phyloP scores from a whole-genome alignment of 192 early-diverging fungal species.

The Ramicandelaber brevisporus region DNA sequence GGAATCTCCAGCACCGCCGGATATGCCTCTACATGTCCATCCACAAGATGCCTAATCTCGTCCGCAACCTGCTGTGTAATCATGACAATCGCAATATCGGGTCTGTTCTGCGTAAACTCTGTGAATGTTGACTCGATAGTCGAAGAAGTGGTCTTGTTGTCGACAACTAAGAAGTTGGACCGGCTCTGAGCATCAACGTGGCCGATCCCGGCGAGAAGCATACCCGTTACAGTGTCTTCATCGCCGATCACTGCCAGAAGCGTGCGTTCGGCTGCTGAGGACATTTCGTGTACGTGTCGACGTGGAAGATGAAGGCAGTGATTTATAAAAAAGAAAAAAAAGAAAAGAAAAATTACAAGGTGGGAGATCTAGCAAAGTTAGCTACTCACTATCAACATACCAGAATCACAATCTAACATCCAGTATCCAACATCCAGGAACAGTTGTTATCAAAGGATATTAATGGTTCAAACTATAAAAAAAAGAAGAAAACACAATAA shows the following conservation, averaged over 20 bases:
- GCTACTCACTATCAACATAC: no score
- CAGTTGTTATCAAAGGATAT: not conserved
- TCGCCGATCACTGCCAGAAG: constrained; percentile 20
- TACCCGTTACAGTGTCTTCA: constrained; percentile 76
- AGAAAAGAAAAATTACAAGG: not conserved
- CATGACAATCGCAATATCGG: constrained; percentile 93
- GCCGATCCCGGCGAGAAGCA: constrained; percentile 91
- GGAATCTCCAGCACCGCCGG: constrained; percentile 97
- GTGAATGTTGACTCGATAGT: constrained; percentile 56
- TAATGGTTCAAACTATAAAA: not conserved
- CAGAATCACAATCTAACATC: not conserved
- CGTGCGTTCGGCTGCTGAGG: no score
- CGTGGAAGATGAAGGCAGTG: no score
- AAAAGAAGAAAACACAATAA: constrained; percentile 1
- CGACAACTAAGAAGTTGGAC: constrained; percentile 90
- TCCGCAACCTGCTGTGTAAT: constrained; percentile 96
- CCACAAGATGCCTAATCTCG: constrained; percentile 67
- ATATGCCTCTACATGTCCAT: constrained; percentile 76
- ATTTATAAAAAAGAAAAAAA: not conserved
- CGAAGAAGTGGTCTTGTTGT: constrained; percentile 51
- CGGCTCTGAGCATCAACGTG: constrained; percentile 80
- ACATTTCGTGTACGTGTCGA: no score
- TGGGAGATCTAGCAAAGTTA: not conserved
- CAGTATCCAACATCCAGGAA: not conserved
- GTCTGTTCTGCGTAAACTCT: constrained; percentile 57